Conservation (phyloP, 495 filamentous ascomycete species). For the Penicillium soppii region DNA sequence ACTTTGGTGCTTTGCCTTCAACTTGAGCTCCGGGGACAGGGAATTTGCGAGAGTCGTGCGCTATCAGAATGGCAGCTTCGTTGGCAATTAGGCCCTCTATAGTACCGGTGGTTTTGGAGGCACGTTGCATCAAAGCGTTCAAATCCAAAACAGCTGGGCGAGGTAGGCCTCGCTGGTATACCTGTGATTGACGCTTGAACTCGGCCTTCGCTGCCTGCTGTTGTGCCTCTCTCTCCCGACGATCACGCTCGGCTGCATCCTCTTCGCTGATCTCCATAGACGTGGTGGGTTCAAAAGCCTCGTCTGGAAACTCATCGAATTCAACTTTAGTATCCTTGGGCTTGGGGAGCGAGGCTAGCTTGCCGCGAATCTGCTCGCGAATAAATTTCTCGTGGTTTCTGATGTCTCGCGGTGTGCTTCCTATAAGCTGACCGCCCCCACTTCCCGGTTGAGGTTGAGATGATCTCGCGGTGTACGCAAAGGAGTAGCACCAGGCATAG, state of each 20-base stretch:
- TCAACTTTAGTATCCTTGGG: constrained; percentile 92
- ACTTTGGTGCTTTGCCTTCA: constrained; percentile 54
- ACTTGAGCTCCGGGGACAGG: constrained; percentile 66
- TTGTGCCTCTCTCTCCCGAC: constrained; percentile 62
- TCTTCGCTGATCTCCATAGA: constrained; percentile 63
- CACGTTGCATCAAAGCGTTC: constrained; percentile 61
- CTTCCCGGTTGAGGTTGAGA: constrained; percentile 79
- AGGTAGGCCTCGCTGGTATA: constrained; percentile 80
- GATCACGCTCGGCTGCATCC: constrained; percentile 81
- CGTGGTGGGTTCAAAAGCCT: constrained; percentile 61
- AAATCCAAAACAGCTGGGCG: constrained; percentile 74
- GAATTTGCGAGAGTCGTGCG: constrained; percentile 74
- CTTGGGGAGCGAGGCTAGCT: constrained; percentile 82
- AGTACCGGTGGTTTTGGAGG: constrained; percentile 52
- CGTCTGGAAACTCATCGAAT: constrained; percentile 81
- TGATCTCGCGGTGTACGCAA: constrained; percentile 88
- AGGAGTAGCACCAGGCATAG: constrained; percentile 72
- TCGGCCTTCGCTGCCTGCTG: constrained; percentile 75
- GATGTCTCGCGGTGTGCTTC: constrained; percentile 75
- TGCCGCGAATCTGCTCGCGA: constrained; percentile 63
- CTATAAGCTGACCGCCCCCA: constrained; percentile 59
- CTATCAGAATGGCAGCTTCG: constrained; percentile 77
- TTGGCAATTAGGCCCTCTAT: constrained; percentile 62
- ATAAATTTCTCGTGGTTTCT: constrained; percentile 70
- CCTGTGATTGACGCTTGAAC: constrained; percentile 80